Percentiles rank a stretch among this genome's conserved stretches.
phyloP scores from a whole-genome alignment of 2,329 filamentous ascomycete genomes.

The Claviceps maximensis region DNA sequence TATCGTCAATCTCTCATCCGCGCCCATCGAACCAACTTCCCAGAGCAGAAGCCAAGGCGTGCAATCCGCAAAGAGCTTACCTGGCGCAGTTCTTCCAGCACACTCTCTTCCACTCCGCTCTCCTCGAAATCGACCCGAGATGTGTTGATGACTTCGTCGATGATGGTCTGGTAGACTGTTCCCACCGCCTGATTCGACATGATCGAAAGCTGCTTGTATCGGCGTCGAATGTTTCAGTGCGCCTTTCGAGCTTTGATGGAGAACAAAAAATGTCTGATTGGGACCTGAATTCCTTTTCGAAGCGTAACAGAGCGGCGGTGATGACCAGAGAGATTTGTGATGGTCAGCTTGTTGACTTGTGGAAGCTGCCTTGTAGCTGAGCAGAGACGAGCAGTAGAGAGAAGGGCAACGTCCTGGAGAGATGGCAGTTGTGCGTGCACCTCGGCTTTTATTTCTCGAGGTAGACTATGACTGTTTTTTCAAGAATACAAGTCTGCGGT shows the following conservation, averaged over 20 bases:
- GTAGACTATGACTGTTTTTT: neutral
- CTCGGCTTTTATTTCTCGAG: neutral
- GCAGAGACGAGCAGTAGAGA: neutral
- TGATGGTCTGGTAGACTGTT: conserved; percentile 64
- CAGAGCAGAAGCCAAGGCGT: neutral
- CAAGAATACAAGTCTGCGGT: neutral
- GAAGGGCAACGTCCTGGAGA: neutral
- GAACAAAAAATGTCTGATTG: neutral
- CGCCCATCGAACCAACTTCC: neutral
- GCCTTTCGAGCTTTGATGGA: neutral
- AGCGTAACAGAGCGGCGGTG: neutral
- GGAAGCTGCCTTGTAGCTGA: neutral
- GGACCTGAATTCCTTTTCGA: too few relatives aligned
- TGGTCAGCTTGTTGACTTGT: neutral
- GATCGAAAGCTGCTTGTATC: conserved; percentile 12
- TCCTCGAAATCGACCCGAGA: conserved; percentile 96
- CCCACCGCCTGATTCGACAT: conserved; percentile 55
- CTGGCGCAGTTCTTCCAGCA: conserved; percentile 74
- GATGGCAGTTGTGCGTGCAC: neutral
- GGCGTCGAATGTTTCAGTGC: neutral
- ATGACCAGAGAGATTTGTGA: neutral
- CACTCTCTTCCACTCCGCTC: conserved; percentile 76
- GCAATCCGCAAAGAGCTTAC: conserved; percentile 39
- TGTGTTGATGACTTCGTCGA: conserved; percentile 77
- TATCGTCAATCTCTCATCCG: neutral